These are phyloP conservation scores for Cladosporium phlei DNA, from an alignment of 2,329 filamentous ascomycete species.

Conservation along the genomic window DNA sequence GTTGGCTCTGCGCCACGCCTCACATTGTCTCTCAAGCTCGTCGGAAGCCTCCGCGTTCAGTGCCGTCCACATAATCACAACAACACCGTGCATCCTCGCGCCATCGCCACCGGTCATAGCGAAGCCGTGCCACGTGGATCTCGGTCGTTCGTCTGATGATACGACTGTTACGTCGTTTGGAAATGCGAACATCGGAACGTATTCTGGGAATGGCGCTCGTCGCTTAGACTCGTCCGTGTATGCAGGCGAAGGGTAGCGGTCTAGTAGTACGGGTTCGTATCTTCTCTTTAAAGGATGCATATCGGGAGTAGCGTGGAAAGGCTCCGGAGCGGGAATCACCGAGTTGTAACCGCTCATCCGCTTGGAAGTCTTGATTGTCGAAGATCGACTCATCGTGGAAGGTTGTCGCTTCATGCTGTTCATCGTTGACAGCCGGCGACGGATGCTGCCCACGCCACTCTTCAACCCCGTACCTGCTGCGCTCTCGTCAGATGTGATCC, in stretches of 20 bases:
- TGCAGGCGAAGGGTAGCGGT: conserved; percentile 82
- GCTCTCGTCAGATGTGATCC: conserved; percentile 68
- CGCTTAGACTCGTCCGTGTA: conserved; percentile 74
- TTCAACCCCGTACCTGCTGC: conserved; percentile 42
- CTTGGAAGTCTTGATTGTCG: conserved; percentile 74
- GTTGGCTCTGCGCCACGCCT: conserved; percentile 53
- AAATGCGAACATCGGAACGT: conserved; percentile 98
- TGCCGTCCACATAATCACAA: conserved; percentile 87
- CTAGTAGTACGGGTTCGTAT: conserved; percentile 93
- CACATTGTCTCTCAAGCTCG: conserved; percentile 64
- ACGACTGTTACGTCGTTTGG: conserved; percentile 97
- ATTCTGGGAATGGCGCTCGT: conserved; percentile 87
- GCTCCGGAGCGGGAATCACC: conserved; percentile 89
- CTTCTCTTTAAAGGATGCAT: conserved; percentile 94
- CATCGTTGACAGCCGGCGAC: conserved; percentile 93
- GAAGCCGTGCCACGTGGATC: conserved; percentile 98
- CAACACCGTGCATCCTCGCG: conserved; percentile 86
- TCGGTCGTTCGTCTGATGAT: conserved; percentile 85
- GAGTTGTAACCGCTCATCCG: conserved; percentile 97
- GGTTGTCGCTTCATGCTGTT: conserved; percentile 88
- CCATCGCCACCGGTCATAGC: conserved; percentile 95
- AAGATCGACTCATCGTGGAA: conserved; percentile 62
- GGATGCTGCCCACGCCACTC: conserved; percentile 74
- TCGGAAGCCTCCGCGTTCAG: conserved; percentile 76
- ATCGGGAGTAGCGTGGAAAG: conserved; percentile 78